phyloP scores from a whole-genome alignment of 2,329 filamentous ascomycete genomes.

The Cladosporium colombiae region DNA sequence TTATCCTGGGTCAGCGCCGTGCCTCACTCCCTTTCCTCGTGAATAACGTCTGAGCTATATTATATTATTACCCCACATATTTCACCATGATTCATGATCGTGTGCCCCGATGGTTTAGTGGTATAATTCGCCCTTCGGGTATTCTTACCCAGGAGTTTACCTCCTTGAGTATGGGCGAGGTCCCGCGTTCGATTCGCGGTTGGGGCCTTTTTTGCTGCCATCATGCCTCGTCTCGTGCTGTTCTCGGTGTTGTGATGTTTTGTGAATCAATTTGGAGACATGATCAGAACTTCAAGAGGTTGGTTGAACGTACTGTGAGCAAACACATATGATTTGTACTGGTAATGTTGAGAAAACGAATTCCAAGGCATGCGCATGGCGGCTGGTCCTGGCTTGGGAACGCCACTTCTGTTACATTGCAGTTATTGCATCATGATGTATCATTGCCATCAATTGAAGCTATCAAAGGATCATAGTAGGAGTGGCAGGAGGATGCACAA shows the following conservation, averaged over 20 bases:
- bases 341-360: neutral
- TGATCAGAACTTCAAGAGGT: neutral
- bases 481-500: neutral
- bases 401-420: neutral
- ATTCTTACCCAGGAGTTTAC: neutral
- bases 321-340: neutral
- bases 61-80: neutral
- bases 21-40: no score
- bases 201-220: neutral
- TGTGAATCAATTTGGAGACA: neutral
- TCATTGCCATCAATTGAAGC: neutral
- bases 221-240: neutral
- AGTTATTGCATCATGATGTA: neutral
- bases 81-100: neutral
- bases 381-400: neutral
- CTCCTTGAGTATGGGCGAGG: constrained; percentile 1
- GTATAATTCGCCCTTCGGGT: constrained; percentile 10
- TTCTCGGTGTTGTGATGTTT: neutral
- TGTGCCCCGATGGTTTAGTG: neutral
- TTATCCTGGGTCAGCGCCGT: no score
- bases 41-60: neutral
- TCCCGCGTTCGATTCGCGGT: constrained; percentile 3
- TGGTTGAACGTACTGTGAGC: neutral
- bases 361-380: neutral
- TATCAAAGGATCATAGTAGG: neutral